phyloP scores from a whole-genome alignment of 495 filamentous ascomycete species.

The Penicillium robsamsonii region DNA sequence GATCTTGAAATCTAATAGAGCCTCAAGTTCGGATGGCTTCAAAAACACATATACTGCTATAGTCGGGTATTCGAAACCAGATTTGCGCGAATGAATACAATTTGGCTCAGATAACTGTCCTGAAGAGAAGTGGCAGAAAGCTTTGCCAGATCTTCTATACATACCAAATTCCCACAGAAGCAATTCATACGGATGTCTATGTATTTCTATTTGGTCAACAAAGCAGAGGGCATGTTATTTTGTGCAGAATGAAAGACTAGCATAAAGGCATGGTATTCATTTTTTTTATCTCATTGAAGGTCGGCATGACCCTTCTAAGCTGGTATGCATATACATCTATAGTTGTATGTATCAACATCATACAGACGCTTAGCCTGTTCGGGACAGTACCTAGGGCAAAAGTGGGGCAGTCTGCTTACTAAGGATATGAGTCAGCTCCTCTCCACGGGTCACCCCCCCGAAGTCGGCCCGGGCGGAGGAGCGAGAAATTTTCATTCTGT shows the following conservation, averaged over 20 bases:
- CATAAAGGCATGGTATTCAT: slow-evolving; percentile 3
- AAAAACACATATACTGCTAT: neutral
- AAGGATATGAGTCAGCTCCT: neutral
- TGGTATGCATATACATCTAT: neutral
- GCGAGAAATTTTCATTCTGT: slow-evolving; percentile 7
- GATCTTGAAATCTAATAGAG: neutral
- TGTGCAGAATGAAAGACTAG: neutral
- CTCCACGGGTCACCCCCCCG: neutral
- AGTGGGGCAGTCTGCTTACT: neutral
- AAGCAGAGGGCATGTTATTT: neutral
- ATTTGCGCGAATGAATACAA: neutral
- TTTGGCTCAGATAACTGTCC: neutral
- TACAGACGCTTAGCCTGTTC: slow-evolving; percentile 1
- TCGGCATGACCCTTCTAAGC: neutral
- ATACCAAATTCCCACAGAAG: neutral
- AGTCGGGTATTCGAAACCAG: neutral
- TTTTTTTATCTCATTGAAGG: neutral
- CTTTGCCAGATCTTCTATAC: neutral
- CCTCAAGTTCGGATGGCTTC: neutral
- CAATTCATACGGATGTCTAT: neutral
- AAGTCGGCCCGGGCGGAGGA: slow-evolving; percentile 5
- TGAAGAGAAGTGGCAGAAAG: neutral
- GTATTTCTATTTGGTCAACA: slow-evolving; percentile 5
- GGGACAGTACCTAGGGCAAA: neutral
- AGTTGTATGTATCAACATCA: neutral